These are phyloP conservation scores for Bonnemaisonia californica DNA, from an alignment of 31 red algal genomes.

Conservation along the genomic window DNA sequence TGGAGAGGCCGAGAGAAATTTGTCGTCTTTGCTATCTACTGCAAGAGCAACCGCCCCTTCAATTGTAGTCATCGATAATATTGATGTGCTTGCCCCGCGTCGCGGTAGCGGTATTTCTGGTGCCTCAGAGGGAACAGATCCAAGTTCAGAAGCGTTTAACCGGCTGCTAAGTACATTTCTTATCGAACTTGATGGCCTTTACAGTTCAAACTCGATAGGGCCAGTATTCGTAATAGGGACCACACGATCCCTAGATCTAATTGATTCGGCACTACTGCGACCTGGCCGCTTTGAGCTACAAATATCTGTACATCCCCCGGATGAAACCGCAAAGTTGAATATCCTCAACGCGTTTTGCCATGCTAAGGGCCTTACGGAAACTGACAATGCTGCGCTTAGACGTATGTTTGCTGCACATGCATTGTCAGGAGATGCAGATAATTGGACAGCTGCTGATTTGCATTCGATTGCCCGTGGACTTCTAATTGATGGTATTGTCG, in stretches of 20 bases:
- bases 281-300: conserved; percentile 36
- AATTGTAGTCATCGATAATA: conserved; percentile 23
- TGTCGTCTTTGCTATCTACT: background rate
- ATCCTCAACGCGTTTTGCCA: conserved; percentile 4
- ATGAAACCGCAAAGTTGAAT: background rate
- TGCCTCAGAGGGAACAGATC: background rate
- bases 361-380: background rate
- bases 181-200: conserved; percentile 16
- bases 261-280: conserved; percentile 28
- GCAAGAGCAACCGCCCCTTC: conserved; percentile 17
- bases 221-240: conserved; percentile 11
- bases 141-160: conserved; percentile 1
- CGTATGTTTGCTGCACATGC: background rate
- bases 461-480: background rate
- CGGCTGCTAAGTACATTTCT: conserved; percentile 31
- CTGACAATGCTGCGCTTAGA: background rate
- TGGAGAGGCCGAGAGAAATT: conserved; percentile 24
- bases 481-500: background rate
- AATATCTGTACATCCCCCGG: background rate
- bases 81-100: conserved; percentile 33
- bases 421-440: background rate
- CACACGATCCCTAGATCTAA: conserved; percentile 15
- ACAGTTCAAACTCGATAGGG: background rate
- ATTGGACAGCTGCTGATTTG: background rate
- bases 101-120: background rate